Conservation (phyloP, 2,329 filamentous ascomycete genomes). For the Trichoderma atroviride region DNA sequence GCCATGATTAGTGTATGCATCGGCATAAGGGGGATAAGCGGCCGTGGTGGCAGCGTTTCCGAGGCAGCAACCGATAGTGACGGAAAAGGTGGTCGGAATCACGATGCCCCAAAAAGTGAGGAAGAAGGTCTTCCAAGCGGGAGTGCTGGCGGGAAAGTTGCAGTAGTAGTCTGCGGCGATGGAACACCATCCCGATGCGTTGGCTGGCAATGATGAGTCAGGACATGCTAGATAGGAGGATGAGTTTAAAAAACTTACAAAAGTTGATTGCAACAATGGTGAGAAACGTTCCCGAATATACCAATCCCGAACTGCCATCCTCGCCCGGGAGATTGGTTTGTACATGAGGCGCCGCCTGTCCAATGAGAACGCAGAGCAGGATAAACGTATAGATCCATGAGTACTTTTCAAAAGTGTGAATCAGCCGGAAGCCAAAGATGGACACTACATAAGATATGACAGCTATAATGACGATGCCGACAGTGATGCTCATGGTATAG, state of each 20-base stretch:
- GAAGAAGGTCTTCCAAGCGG: slow-evolving; percentile 29
- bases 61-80: slow-evolving; percentile 27
- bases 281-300: slow-evolving; percentile 28
- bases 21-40: slow-evolving; percentile 7
- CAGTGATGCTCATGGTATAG: slow-evolving; percentile 30
- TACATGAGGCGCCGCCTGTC: slow-evolving; percentile 29
- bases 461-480: slow-evolving; percentile 32
- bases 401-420: slow-evolving; percentile 32
- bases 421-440: slow-evolving; percentile 31
- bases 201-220: not conserved
- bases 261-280: slow-evolving; percentile 31
- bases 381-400: slow-evolving; percentile 31
- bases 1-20: slow-evolving; percentile 2
- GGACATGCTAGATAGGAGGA: not conserved
- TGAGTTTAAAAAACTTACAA: slow-evolving; percentile 21
- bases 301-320: not conserved
- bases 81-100: slow-evolving; percentile 29
- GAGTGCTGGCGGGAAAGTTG: slow-evolving; percentile 28
- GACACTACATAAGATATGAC: slow-evolving; percentile 31
- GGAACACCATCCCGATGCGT: slow-evolving; percentile 24
- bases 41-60: slow-evolving; percentile 3
- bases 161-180: slow-evolving; percentile 30
- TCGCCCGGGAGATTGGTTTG: slow-evolving; percentile 14
- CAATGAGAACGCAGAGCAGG: slow-evolving; percentile 30
- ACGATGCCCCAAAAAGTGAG: slow-evolving; percentile 28